Percentiles rank a stretch among this genome's conserved stretches.
Conservation (phyloP, 2,329 filamentous ascomycete species). For the Colletotrichum agaves region DNA sequence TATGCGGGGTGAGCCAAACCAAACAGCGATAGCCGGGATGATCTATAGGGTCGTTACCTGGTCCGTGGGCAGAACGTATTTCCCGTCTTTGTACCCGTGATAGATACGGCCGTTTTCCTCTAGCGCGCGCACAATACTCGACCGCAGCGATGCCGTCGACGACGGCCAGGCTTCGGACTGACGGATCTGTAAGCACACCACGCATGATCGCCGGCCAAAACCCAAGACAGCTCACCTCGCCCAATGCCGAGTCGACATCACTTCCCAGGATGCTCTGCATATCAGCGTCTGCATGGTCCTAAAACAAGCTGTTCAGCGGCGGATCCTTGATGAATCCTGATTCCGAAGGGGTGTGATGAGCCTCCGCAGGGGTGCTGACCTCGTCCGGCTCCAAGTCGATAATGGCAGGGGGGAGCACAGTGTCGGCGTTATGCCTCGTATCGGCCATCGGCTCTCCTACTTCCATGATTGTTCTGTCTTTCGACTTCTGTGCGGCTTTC, state of each 20-base stretch:
- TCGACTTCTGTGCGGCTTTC: background rate
- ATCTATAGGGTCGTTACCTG: conserved; percentile 41
- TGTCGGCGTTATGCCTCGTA: conserved; percentile 20
- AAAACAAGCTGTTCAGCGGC: background rate
- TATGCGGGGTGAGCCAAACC: conserved; percentile 22
- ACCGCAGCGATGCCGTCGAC: conserved; percentile 47
- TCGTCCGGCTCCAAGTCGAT: conserved; percentile 36
- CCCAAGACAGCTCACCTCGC: conserved; percentile 40
- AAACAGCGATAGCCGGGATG: background rate
- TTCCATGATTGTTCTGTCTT: conserved; percentile 6
- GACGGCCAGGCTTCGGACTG: conserved; percentile 44
- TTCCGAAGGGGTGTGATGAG: background rate
- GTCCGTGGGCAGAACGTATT: conserved; percentile 52
- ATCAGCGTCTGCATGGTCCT: conserved; percentile 34
- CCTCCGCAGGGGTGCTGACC: conserved; percentile 17
- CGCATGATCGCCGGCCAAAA: background rate
- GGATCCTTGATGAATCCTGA: background rate
- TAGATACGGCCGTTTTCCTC: conserved; percentile 53
- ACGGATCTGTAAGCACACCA: conserved; percentile 2
- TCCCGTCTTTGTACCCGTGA: conserved; percentile 51
- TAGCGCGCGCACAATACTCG: conserved; percentile 43
- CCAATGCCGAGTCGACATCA: conserved; percentile 44
- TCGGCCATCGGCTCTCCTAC: conserved; percentile 23
- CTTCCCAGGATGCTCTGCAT: conserved; percentile 35
- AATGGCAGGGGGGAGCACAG: conserved; percentile 2